Percentiles rank a stretch among this genome's conserved stretches.
phyloP scores from a whole-genome alignment of 352 stramenopile species.

The Phytophthora ohioensis region DNA sequence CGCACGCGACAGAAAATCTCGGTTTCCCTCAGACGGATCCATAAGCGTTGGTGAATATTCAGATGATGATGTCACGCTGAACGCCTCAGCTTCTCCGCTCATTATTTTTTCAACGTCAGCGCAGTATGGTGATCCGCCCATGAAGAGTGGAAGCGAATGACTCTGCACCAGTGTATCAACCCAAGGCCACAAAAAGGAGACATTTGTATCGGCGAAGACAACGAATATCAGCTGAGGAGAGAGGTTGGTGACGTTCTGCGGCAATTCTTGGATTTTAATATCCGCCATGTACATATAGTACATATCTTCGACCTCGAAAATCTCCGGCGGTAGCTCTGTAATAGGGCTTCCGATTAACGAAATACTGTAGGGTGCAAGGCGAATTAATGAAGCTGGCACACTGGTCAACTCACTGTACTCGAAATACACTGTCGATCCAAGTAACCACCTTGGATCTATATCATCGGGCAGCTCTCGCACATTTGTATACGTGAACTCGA shows the following conservation, averaged over 20 bases:
- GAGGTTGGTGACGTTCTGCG: slow-evolving; percentile 28
- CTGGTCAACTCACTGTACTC: slow-evolving; percentile 38
- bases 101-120: slow-evolving; percentile 14
- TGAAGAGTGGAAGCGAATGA: neutral
- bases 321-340: slow-evolving; percentile 18
- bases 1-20: slow-evolving; percentile 4
- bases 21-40: slow-evolving; percentile 20
- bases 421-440: slow-evolving; percentile 30
- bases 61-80: slow-evolving; percentile 8
- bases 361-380: slow-evolving; percentile 34
- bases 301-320: slow-evolving; percentile 34
- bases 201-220: slow-evolving; percentile 14
- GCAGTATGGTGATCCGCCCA: slow-evolving; percentile 24
- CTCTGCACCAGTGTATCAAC: slow-evolving; percentile 22
- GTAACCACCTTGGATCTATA: slow-evolving; percentile 50
- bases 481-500: slow-evolving; percentile 54
- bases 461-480: slow-evolving; percentile 39
- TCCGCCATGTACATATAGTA: slow-evolving; percentile 24
- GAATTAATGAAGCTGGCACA: slow-evolving; percentile 29
- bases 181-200: slow-evolving; percentile 37
- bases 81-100: slow-evolving; percentile 11
- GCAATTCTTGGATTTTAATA: slow-evolving; percentile 28
- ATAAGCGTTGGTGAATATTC: slow-evolving; percentile 25
- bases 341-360: slow-evolving; percentile 42
- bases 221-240: slow-evolving; percentile 16